Percentiles rank a stretch among this genome's conserved stretches.
Evolutionary conservation across 257 asterid species (phyloP).

Genomic region (Solanum chilense): DNA sequence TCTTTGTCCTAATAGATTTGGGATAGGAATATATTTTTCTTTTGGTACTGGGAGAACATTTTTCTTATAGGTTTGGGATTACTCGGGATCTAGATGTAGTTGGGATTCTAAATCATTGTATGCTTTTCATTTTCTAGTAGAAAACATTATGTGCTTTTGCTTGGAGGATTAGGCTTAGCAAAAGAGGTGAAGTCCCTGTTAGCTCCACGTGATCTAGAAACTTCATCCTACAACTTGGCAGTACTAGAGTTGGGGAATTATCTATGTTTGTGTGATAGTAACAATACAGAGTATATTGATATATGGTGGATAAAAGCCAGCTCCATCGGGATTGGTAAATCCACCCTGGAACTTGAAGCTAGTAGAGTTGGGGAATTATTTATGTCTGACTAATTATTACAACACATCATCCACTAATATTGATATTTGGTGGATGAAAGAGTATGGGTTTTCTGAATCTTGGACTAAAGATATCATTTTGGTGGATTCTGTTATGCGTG

Average conservation of each 20-base stretch:
- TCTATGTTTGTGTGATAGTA: not conserved
- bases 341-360: too few relatives aligned
- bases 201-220: not conserved
- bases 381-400: too few relatives aligned
- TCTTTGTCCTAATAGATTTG: not conserved
- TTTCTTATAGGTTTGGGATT: not conserved
- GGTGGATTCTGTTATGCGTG: too few relatives aligned
- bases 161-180: not conserved
- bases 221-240: not conserved
- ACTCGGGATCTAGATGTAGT: not conserved
- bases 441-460: too few relatives aligned
- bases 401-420: too few relatives aligned
- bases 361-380: too few relatives aligned
- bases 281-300: not conserved
- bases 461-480: too few relatives aligned
- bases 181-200: not conserved
- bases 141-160: not conserved
- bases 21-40: not conserved
- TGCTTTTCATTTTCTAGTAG: too few relatives aligned
- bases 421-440: too few relatives aligned
- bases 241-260: not conserved
- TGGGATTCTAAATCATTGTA: not conserved
- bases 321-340: not conserved
- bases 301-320: not conserved
- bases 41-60: not conserved